Base-by-base conservation (phyloP, 225 moss, liverwort and hornwort genomes). In the Climacium dendroides region DNA sequence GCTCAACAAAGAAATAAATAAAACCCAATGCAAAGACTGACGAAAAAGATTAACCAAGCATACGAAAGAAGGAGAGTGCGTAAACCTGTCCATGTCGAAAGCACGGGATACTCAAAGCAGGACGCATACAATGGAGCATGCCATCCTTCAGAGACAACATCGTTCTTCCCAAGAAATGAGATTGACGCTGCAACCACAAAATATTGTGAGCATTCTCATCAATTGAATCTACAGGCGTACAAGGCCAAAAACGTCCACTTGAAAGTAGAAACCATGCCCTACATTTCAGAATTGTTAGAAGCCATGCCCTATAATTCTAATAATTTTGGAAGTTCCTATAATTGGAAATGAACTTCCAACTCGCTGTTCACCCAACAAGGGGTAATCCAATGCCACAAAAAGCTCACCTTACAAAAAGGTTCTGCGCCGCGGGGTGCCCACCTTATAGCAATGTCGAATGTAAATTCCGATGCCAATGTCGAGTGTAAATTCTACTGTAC, bases 131-230 rank as follows among this genome's bases (percentile, higher is more conserved):
- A n/a, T 89, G 89, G 24, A 90, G 63, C 88, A 92, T 80, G 52
- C 92, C 90, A 71, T 89, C 90, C 88, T 88, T 90, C 22, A 93
- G 82, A 5, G 85, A 87, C 65, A 93, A 79, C 92, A 93, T 90
- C 59, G 64, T 64, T 85, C 41, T 81, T 67, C 84, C 61, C 73
- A 58, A 35, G 39, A 39, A 57, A 61, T 5, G 17, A 74, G 61
- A 70, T 83, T 60, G 54, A 41, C 24, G 48, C 54, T 87, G 85
- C 85, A 73, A 78, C 73, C 59, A 61, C 50, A 73, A 57, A 48
- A 71, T 16, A 26, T 17, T 20, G 45, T 15, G 61, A 39, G 58
- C 24, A 62, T 17, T 37, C 72, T 34, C 82, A 71, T 87, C 89
- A 85, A 62, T 47, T 57, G 53, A 10, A 76, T 18, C 62, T 72